Evolutionary conservation across 768 basidiomycete genomes (phyloP).

Genomic region (Russula vinacea): DNA sequence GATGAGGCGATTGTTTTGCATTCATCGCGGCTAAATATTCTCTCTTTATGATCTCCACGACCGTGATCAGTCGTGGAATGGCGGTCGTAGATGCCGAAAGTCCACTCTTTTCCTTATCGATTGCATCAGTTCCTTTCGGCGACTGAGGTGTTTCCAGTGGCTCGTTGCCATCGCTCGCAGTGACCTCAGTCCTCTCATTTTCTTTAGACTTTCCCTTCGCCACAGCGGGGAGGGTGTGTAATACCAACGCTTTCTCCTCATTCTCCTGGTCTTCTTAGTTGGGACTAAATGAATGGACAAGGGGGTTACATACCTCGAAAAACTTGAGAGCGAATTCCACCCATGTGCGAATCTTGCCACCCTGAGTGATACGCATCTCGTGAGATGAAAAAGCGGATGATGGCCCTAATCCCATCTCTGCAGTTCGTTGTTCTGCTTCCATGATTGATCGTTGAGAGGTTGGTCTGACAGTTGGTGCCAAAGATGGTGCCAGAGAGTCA

Average conservation of each 20-base stretch:
- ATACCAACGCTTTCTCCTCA: constrained; percentile 47
- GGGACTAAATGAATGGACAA: neutral
- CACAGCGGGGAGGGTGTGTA: constrained; percentile 57
- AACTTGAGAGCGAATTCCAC: constrained; percentile 41
- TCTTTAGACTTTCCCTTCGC: constrained; percentile 2
- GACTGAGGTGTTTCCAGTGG: constrained; percentile 11
- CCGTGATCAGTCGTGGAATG: constrained; percentile 66
- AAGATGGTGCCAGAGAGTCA: neutral
- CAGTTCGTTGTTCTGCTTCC: neutral
- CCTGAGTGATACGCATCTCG: constrained; percentile 40
- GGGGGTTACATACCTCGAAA: constrained; percentile 36
- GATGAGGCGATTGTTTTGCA: constrained; percentile 31
- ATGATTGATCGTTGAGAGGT: constrained; percentile 5
- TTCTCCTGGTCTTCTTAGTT: constrained; percentile 40
- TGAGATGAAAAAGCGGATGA: constrained; percentile 25
- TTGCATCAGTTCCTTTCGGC: constrained; percentile 10
- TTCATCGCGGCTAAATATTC: constrained; percentile 61
- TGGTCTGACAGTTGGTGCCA: no score
- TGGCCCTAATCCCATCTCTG: neutral
- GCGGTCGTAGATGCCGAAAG: constrained; percentile 40
- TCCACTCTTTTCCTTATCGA: constrained; percentile 26
- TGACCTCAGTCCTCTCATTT: constrained; percentile 12
- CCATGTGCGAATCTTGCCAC: constrained; percentile 40
- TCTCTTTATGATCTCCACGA: constrained; percentile 82
- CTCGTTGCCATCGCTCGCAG: neutral